A percentile compares a stretch with the other conserved stretches of the same genome.
Conservation (phyloP, 108 stramenopile genomes). For the Schizochytrium sp. region DNA sequence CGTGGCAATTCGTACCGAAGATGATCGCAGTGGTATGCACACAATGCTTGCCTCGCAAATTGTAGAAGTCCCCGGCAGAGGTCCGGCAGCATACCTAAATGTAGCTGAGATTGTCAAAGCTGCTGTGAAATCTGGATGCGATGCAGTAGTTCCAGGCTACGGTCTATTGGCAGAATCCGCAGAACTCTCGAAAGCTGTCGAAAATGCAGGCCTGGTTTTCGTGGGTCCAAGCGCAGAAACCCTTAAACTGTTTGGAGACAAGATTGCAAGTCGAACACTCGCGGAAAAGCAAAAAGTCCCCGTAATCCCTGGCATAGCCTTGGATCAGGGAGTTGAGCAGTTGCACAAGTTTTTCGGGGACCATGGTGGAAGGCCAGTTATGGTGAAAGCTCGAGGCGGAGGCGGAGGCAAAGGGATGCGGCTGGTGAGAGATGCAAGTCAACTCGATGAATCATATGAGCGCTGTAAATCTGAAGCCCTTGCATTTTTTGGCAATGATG, state of each 20-base stretch:
- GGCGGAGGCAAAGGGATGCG: constrained; percentile 97
- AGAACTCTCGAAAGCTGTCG: constrained; percentile 83
- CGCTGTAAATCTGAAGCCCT: constrained; percentile 85
- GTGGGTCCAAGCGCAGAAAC: constrained; percentile 88
- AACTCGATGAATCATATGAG: constrained; percentile 81
- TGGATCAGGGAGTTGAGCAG: neutral
- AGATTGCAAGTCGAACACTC: constrained; percentile 88
- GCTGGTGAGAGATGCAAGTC: constrained; percentile 79
- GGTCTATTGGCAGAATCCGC: constrained; percentile 86
- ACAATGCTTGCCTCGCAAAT: neutral
- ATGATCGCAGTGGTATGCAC: constrained; percentile 79
- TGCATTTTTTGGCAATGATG: constrained; percentile 92
- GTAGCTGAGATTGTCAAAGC: constrained; percentile 84
- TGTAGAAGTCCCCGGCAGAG: neutral
- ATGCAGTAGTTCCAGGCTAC: constrained; percentile 87
- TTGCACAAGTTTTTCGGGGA: constrained; percentile 77
- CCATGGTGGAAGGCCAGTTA: constrained; percentile 89
- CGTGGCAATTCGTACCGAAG: constrained; percentile 85
- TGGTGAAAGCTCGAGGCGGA: constrained; percentile 95
- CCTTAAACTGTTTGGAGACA: constrained; percentile 88
- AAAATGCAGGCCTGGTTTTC: constrained; percentile 83
- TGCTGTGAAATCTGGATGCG: constrained; percentile 82
- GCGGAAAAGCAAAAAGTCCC: constrained; percentile 86
- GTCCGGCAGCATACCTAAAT: constrained; percentile 87
- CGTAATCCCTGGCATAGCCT: constrained; percentile 84